Conservation (phyloP, 2,329 filamentous ascomycete genomes). For the Aspergillus eucalypticola region DNA sequence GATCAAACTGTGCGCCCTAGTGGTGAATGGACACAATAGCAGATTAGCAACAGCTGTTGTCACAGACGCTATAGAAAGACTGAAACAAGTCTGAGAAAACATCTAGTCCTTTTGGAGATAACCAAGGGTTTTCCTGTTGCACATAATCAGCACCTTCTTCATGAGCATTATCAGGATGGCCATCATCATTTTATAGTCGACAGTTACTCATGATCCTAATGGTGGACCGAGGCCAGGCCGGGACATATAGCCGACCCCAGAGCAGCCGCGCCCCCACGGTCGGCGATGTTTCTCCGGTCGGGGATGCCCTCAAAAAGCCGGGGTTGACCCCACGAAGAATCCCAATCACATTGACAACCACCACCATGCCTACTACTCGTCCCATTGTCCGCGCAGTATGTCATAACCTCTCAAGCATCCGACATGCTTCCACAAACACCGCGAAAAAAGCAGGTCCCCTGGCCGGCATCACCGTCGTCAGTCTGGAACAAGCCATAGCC, state of each 20-base stretch:
- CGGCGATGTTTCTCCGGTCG: not conserved
- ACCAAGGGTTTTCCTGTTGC: no score
- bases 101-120: no score
- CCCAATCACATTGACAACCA: not conserved
- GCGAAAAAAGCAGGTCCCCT: constrained; percentile 29
- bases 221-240: not conserved
- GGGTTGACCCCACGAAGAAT: not conserved
- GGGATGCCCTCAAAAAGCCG: not conserved
- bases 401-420: not conserved
- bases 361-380: not conserved
- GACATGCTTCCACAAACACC: constrained; percentile 7
- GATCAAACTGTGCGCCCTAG: no score
- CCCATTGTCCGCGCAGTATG: not conserved
- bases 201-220: not conserved
- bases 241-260: not conserved
- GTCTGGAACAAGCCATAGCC: constrained; percentile 57
- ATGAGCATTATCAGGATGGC: not conserved
- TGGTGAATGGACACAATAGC: no score
- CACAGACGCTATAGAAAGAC: no score
- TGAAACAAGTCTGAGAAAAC: no score
- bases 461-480: constrained; percentile 53
- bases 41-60: no score
- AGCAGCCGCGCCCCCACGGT: not conserved
- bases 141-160: not conserved
- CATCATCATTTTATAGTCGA: not conserved